Evolutionary conservation across 805 yeast species (phyloP), one percentile per base, ranked within the genome.

Genomic region (Wickerhamomyces queroliae): DNA sequence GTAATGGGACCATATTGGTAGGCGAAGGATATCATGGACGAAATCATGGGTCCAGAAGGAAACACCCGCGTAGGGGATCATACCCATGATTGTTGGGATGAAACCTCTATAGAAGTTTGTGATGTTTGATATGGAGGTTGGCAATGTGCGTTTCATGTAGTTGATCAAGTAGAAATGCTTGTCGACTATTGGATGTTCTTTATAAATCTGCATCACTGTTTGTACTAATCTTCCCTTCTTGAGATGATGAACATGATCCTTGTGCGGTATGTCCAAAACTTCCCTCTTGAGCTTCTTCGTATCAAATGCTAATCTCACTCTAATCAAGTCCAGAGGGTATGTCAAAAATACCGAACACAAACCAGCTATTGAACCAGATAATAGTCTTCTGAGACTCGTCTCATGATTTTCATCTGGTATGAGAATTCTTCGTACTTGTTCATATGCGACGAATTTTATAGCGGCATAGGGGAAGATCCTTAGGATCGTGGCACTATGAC

Each of bases 1-100:
- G 48, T 77, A 75, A 12, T 66, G 62, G 2, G 80, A 67, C 6
- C 90, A 59, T 11, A 55, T 39, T 11, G 70, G 67, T n/a, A 83
- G 69, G 45, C 96, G 69, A 55, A 93, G 77, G 2, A 90, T 53
- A 62, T 93, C 99, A 62, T 91, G 98, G 42, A 90, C 69, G 41
- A 80, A 59, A 64, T 93, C 99, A 62, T 93, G 98, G 4, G 96
- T 85, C 64, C 89, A 85, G 55, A 93, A 93, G 4, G 96, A 86
- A 4, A 91, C 97, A 10, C 99, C 99, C 1, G 99, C 99, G 58
- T 93, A 93, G 1, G 99, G 99, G 18, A 93, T 71, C 95, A 93
- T 90, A 10, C 99, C 99, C 30, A 90, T 53, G 33, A 93, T 80
- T 0, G 99, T 93, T 16, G 99, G 96, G 7, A 84, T 76, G 61